Conservation (phyloP, 345 rosid species). For the Eucalyptus pumila region DNA sequence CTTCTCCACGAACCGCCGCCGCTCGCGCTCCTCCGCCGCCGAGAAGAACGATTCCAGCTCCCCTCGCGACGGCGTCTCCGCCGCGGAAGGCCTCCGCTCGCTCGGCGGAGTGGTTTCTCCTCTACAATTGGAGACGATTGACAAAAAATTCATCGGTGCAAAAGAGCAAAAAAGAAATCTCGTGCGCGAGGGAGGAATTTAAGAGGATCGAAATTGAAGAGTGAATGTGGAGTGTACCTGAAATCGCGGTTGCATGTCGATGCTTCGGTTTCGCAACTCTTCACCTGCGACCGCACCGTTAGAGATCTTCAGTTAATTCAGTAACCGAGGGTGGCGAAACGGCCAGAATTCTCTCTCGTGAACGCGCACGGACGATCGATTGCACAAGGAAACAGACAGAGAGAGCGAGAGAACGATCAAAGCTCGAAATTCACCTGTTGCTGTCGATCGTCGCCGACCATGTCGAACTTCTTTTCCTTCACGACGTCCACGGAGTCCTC, state of each 20-base stretch:
- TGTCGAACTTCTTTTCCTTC: not conserved
- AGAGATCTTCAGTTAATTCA: not conserved
- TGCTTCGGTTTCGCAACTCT: slow-evolving; percentile 23
- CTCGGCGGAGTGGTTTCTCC: slow-evolving; percentile 20
- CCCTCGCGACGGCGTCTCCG: slow-evolving; percentile 7
- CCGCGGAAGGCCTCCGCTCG: not conserved
- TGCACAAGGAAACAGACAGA: no score
- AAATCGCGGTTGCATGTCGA: slow-evolving; percentile 17
- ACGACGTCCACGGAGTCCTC: not conserved
- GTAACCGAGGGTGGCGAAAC: not conserved
- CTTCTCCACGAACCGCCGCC: slow-evolving; percentile 35
- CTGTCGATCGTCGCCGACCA: not conserved
- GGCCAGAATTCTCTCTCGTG: not conserved
- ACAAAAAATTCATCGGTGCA: not conserved
- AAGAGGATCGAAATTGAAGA: not conserved
- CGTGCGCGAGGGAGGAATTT: not conserved
- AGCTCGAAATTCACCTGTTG: not conserved
- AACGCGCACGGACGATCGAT: not conserved
- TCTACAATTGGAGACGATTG: not conserved
- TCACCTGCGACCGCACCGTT: slow-evolving; percentile 6
- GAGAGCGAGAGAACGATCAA: no score
- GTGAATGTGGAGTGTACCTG: not conserved
- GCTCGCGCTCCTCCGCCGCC: slow-evolving; percentile 39
- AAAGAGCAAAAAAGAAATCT: not conserved
- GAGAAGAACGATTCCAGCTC: slow-evolving; percentile 50